Base-by-base conservation (phyloP, 2,329 filamentous ascomycete species). In the Curvularia verruculosa region DNA sequence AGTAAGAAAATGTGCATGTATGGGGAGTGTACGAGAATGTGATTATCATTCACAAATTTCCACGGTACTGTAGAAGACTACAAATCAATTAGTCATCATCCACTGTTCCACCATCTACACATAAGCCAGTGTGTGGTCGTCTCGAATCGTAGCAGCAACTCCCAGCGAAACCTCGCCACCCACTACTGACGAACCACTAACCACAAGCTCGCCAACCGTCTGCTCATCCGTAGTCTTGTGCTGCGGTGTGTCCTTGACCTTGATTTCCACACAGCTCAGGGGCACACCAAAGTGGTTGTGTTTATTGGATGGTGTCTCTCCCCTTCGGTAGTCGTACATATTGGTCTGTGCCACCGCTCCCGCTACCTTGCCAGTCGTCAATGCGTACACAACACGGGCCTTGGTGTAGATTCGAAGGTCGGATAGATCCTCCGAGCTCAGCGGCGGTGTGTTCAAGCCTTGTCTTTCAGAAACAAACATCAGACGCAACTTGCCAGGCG, bases 291-390 rank as follows among this genome's bases (percentile, higher is more conserved):
- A 96, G 75, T 96, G 92, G 56, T 77, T 81, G 44, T 79, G 78
- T 43, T 80, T 76, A 50, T 67, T 72, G 61, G 62, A 72, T 6
- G 64, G 49, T 41, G 76, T 72, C 39, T 76, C 36, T 77, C 79
- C 60, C 83, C 82, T 64, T 47, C 94, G 83, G 75, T 98, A 98
- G 74, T 98, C 94, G 71, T 91, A 96, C 37, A 93, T 83, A 59
- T 91, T 88, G 7, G 91, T 96, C 78, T 98, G 94, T 1, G 89
- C 82, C n/a, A 96, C 85, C 0, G 93, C 89, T 36, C 95, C 95
- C 2, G 93, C 94, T n/a, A 98, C 90, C 59, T 86, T 85, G 23
- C 91, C 82, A 0, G 90, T 87, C 18, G 92, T 90, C 52, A 99
- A 82, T 3, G 92, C 93, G 75, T 98, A 96, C 49, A 96, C 83